Conservation (phyloP, 1,139 yeast genomes). For the Pichia sp. region DNA sequence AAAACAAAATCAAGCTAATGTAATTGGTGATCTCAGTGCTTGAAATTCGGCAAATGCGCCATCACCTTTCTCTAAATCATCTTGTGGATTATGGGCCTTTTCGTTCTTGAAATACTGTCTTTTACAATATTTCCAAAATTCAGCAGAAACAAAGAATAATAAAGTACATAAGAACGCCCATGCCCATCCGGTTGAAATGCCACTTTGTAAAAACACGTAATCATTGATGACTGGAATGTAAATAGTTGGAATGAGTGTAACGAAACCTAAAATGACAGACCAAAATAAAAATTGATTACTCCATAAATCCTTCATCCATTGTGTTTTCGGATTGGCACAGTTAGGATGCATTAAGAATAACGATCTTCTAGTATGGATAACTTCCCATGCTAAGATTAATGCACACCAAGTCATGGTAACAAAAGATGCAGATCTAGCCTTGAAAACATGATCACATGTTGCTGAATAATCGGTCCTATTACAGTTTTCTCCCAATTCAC, state of each 20-base stretch:
- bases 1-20: too few relatives aligned
- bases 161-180: conserved; percentile 64
- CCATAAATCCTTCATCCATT: conserved; percentile 64
- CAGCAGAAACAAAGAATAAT: conserved; percentile 60
- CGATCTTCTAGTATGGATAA: conserved; percentile 73
- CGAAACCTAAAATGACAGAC: conserved; percentile 74
- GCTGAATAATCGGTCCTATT: conserved; percentile 46
- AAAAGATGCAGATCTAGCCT: conserved; percentile 80
- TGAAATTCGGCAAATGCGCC: conserved; percentile 38
- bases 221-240: conserved; percentile 86
- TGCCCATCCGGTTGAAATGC: conserved; percentile 85
- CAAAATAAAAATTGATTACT: conserved; percentile 76
- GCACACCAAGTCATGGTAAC: conserved; percentile 93
- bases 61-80: conserved; percentile 51
- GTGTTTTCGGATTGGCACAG: conserved; percentile 57
- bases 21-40: background rate
- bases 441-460: conserved; percentile 63
- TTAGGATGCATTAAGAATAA: conserved; percentile 76
- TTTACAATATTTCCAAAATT: conserved; percentile 66
- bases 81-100: conserved; percentile 55
- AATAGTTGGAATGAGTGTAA: conserved; percentile 76
- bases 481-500: conserved; percentile 66
- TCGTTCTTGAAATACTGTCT: conserved; percentile 45
- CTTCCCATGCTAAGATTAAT: conserved; percentile 86
- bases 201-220: conserved; percentile 71